phyloP scores from a whole-genome alignment of 306 rosid genomes.

The Vachellia collinsii region DNA sequence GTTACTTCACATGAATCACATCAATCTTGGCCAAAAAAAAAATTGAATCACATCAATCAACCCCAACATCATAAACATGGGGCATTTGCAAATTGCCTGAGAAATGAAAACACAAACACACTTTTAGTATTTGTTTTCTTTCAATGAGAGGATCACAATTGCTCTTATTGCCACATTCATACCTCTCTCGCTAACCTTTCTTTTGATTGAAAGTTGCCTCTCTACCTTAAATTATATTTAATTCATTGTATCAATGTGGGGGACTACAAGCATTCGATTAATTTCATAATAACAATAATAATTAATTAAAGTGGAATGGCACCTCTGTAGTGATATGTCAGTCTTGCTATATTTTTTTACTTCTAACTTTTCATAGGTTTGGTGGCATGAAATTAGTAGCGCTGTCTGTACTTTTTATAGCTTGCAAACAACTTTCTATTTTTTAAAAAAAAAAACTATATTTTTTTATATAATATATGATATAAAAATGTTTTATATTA shows the following conservation, averaged over 20 bases:
- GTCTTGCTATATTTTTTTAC: neutral
- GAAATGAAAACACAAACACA: neutral
- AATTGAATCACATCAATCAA: slow-evolving; percentile 27
- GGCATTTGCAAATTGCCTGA: slow-evolving; percentile 6
- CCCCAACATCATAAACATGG: slow-evolving; percentile 31
- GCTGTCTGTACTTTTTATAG: no score
- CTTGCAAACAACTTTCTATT: no score
- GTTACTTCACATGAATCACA: slow-evolving; percentile 44
- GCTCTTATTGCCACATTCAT: neutral
- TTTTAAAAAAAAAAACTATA: no score
- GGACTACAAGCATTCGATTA: slow-evolving; percentile 27
- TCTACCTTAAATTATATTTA: neutral
- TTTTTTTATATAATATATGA: no score
- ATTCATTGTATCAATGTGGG: slow-evolving; percentile 15
- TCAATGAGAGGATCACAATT: slow-evolving; percentile 19
- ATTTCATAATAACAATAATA: neutral
- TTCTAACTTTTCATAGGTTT: neutral
- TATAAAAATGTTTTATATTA: no score
- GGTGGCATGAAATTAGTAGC: neutral
- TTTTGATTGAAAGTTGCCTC: neutral
- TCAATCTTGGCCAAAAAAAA: neutral
- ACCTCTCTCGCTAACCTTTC: neutral
- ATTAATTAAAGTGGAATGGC: neutral
- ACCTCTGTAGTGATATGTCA: neutral
- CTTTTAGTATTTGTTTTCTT: slow-evolving; percentile 15